phyloP scores from a whole-genome alignment of 306 rosid species.

The Lotus japonicus region DNA sequence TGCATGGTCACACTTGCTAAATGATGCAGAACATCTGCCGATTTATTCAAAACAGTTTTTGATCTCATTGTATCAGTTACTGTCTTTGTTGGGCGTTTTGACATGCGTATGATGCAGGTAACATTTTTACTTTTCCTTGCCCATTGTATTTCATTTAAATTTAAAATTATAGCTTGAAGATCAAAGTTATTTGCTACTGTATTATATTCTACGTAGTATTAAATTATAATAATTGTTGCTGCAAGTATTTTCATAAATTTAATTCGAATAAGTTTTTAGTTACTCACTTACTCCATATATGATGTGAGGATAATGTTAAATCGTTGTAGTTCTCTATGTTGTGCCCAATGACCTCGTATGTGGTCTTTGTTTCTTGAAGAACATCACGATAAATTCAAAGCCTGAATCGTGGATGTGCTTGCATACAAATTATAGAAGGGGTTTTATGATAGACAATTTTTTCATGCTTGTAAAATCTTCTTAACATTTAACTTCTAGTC shows the following conservation, averaged over 20 bases:
- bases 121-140: background rate
- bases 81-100: constrained; percentile 97
- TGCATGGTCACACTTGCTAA: constrained; percentile 26
- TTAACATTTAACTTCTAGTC: background rate
- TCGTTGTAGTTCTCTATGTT: background rate
- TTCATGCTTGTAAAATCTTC: background rate
- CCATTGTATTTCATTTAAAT: background rate
- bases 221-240: background rate
- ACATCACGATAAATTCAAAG: background rate
- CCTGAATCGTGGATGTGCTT: background rate
- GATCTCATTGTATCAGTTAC: constrained; percentile 94
- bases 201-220: background rate
- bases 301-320: background rate
- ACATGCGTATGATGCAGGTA: constrained; percentile 99
- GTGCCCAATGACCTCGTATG: background rate
- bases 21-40: constrained; percentile 92
- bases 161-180: background rate
- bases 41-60: constrained; percentile 96
- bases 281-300: background rate
- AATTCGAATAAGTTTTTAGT: background rate
- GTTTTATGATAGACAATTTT: background rate
- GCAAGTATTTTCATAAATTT: constrained; percentile 5
- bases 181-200: background rate
- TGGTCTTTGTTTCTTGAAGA: constrained; percentile 3
- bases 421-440: background rate